These are phyloP conservation scores for Nectriaceae sp. DNA, from an alignment of 2,329 filamentous ascomycete genomes.

Conservation along the genomic window DNA sequence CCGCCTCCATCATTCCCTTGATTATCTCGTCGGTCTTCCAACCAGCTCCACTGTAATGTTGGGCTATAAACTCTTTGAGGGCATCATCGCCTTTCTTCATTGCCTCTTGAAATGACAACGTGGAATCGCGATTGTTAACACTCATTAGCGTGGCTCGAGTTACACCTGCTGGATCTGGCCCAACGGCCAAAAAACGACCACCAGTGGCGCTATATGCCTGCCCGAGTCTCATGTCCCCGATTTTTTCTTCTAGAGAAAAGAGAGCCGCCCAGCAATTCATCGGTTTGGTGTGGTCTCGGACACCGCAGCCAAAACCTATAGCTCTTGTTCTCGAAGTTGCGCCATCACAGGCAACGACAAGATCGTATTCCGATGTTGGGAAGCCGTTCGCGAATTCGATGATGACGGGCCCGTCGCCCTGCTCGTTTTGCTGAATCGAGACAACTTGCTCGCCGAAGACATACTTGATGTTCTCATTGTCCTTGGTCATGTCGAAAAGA, in stretches of 20 bases:
- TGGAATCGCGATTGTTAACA: conserved; percentile 30
- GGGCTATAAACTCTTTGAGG: conserved; percentile 38
- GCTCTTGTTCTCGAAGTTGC: conserved; percentile 48
- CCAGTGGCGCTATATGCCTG: conserved; percentile 38
- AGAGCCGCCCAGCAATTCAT: conserved; percentile 43
- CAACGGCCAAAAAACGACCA: conserved; percentile 40
- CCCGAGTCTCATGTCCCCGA: conserved; percentile 39
- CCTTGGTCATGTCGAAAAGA: conserved; percentile 38
- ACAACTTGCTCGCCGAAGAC: conserved; percentile 34
- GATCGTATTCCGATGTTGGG: conserved; percentile 41
- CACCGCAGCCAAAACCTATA: conserved; percentile 41
- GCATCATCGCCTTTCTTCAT: conserved; percentile 23
- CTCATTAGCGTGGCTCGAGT: conserved; percentile 37
- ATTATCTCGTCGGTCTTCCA: conserved; percentile 45
- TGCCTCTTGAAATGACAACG: conserved; percentile 41
- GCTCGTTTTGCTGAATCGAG: conserved; percentile 35
- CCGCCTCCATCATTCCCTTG: conserved; percentile 32
- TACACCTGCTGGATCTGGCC: conserved; percentile 32
- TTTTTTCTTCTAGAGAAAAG: conserved; percentile 41
- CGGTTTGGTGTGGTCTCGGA: conserved; percentile 39
- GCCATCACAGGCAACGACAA: conserved; percentile 52
- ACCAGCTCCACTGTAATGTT: conserved; percentile 43
- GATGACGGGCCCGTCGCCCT: conserved; percentile 28
- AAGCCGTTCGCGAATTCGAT: conserved; percentile 43
- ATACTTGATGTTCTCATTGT: conserved; percentile 33